Percentiles rank a stretch among this genome's conserved stretches.
Conservation (phyloP, 768 basidiomycete genomes). For the Gloeostereum incarnatum region DNA sequence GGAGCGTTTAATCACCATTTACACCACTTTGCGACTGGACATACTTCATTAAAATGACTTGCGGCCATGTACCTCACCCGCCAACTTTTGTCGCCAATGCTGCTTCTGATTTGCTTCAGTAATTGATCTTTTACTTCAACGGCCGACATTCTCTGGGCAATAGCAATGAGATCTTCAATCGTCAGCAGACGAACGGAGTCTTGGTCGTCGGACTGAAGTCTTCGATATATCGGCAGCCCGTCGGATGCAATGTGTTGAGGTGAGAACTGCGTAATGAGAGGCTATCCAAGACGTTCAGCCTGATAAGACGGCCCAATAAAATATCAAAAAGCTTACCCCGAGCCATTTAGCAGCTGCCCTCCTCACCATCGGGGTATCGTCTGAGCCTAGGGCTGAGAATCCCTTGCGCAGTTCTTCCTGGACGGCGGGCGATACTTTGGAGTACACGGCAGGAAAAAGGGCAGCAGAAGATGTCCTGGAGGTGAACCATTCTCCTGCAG, state of each 20-base stretch:
- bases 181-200: slow-evolving; percentile 95
- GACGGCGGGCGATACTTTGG: slow-evolving; percentile 57
- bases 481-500: slow-evolving; percentile 97
- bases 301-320: not conserved
- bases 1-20: not conserved
- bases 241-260: slow-evolving; percentile 79
- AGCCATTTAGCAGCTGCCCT: slow-evolving; percentile 95
- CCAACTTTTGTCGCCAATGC: slow-evolving; percentile 96
- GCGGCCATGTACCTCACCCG: slow-evolving; percentile 98
- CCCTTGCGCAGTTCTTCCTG: slow-evolving; percentile 87
- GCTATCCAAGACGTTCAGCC: slow-evolving; percentile 33
- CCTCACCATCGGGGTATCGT: slow-evolving; percentile 98
- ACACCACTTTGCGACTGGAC: slow-evolving; percentile 6
- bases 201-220: slow-evolving; percentile 93
- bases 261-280: slow-evolving; percentile 70
- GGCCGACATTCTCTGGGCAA: slow-evolving; percentile 76
- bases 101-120: slow-evolving; percentile 78
- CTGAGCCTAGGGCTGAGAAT: slow-evolving; percentile 73
- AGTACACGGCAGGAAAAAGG: slow-evolving; percentile 85
- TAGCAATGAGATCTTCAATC: slow-evolving; percentile 90
- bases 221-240: slow-evolving; percentile 85
- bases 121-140: slow-evolving; percentile 90
- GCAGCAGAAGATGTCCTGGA: slow-evolving; percentile 94
- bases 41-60: slow-evolving; percentile 90
- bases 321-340: slow-evolving; percentile 52